phyloP scores from a whole-genome alignment of 148 eudicot species.

The Bassia scoparia region DNA sequence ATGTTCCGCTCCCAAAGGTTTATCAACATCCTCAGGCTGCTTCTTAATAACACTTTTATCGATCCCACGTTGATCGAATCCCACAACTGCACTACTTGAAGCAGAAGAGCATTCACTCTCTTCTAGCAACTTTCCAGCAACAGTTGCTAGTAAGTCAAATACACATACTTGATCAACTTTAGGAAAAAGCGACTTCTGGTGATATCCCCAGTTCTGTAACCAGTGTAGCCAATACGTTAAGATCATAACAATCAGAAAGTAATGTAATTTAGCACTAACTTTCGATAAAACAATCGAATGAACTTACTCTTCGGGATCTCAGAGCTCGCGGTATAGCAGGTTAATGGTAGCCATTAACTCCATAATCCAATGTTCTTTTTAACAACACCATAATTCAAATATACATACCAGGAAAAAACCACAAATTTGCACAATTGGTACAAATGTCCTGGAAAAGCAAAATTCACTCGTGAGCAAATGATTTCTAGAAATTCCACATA shows the following conservation, averaged over 20 bases:
- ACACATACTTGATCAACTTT: constrained; percentile 61
- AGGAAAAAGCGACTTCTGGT: constrained; percentile 36
- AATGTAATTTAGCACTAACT: neutral
- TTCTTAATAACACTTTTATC: constrained; percentile 34
- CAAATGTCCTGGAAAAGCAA: constrained; percentile 19
- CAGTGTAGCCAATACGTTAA: constrained; percentile 9
- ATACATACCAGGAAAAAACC: constrained; percentile 42
- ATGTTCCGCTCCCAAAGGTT: constrained; percentile 43
- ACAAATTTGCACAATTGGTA: constrained; percentile 16
- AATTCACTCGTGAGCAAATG: neutral
- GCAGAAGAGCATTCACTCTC: constrained; percentile 88
- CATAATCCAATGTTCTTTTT: constrained; percentile 59
- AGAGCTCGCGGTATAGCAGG: constrained; percentile 80
- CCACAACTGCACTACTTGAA: constrained; percentile 66
- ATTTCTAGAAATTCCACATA: neutral
- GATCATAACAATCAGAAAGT: neutral
- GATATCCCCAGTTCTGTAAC: constrained; percentile 50
- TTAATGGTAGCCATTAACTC: constrained; percentile 48
- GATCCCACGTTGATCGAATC: constrained; percentile 43
- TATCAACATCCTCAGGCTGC: constrained; percentile 38
- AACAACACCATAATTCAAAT: constrained; percentile 66
- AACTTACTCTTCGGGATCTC: constrained; percentile 80
- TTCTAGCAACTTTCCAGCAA: constrained; percentile 85
- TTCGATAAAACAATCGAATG: neutral
- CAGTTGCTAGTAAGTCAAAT: constrained; percentile 88